Evolutionary conservation across 441 rosid genomes (phyloP).

Genomic region (Raphanus hybrid): DNA sequence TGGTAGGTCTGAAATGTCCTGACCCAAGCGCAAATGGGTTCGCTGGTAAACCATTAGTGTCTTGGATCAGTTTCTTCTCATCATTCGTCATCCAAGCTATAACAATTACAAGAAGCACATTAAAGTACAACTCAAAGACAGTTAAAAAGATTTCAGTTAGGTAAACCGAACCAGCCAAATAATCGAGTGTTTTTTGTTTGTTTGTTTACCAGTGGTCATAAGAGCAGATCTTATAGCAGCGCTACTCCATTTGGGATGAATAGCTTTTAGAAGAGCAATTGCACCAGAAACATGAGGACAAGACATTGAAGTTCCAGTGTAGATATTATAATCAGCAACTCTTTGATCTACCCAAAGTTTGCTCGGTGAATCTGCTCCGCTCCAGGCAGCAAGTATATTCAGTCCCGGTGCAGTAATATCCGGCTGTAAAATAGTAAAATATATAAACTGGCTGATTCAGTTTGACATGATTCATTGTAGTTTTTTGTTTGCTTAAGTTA

Average conservation of each 20-base stretch:
- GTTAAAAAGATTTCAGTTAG: neutral
- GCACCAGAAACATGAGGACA: constrained; percentile 81
- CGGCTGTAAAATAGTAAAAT: constrained; percentile 50
- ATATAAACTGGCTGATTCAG: neutral
- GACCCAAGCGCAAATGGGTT: constrained; percentile 68
- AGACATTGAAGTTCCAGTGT: constrained; percentile 87
- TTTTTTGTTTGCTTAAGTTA: neutral
- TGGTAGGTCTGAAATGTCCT: constrained; percentile 67
- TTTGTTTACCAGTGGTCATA: constrained; percentile 69
- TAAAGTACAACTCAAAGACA: neutral
- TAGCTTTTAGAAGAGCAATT: constrained; percentile 71
- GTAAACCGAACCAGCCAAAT: neutral
- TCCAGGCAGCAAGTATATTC: constrained; percentile 83
- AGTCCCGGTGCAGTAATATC: constrained; percentile 82
- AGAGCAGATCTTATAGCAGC: constrained; percentile 88
- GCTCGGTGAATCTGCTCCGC: constrained; percentile 52
- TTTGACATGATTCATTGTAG: neutral
- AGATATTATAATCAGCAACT: constrained; percentile 44
- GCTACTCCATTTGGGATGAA: constrained; percentile 77
- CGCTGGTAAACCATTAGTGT: constrained; percentile 47
- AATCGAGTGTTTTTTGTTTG: no score
- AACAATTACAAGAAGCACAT: neutral
- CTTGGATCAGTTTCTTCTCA: constrained; percentile 51
- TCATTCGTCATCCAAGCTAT: constrained; percentile 61
- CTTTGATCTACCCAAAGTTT: constrained; percentile 39